Evolutionary conservation across 306 rosid genomes (phyloP).

Genomic region (Prinsepia uniflora): DNA sequence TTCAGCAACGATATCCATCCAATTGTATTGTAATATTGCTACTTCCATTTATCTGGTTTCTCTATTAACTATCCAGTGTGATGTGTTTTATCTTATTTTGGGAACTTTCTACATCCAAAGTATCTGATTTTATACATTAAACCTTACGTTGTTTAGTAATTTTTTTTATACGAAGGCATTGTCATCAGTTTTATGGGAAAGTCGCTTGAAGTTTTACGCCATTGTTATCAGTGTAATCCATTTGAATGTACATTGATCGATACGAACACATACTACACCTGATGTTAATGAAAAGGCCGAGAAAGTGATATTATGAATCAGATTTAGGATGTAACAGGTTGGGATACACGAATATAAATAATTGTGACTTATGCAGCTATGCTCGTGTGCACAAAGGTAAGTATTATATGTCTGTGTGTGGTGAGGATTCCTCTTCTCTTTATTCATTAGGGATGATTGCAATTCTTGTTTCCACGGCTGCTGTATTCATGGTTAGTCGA

Average conservation of each 20-base stretch:
- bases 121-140: not conserved
- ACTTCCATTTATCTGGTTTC: not conserved
- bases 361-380: not conserved
- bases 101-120: too few species aligned
- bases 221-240: not conserved
- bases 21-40: conserved; percentile 13
- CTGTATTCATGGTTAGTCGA: not conserved
- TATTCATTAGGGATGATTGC: not conserved
- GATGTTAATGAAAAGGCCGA: not conserved
- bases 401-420: not conserved
- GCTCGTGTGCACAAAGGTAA: not conserved
- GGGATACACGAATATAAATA: not conserved
- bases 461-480: conserved; percentile 2
- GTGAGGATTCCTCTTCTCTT: not conserved
- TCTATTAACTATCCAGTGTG: conserved; percentile 1
- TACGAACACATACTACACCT: not conserved
- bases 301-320: not conserved
- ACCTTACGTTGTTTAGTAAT: not conserved
- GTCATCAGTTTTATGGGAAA: not conserved
- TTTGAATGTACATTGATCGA: not conserved
- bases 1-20: conserved; percentile 18
- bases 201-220: not conserved
- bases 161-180: not conserved
- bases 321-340: not conserved
- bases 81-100: not conserved